phyloP scores from a whole-genome alignment of 1,284 basidiomycete species.

The Pyrrhoderma lamaoense region DNA sequence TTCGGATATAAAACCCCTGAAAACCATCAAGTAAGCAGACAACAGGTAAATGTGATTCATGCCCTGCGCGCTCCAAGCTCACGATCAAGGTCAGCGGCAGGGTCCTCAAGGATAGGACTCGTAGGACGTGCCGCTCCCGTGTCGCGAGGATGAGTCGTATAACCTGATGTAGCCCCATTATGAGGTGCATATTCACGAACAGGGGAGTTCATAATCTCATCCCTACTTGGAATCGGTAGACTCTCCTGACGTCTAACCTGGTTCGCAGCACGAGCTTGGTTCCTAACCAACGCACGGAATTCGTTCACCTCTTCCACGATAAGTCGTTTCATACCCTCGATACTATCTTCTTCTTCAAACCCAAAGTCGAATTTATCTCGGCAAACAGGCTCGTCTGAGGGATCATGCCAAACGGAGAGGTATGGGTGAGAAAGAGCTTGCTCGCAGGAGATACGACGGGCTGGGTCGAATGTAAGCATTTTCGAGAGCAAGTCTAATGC shows the following conservation, averaged over 20 bases:
- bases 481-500: conserved; percentile 90
- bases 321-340: conserved; percentile 94
- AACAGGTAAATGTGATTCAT: not conserved
- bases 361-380: conserved; percentile 92
- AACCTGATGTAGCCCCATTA: conserved; percentile 64
- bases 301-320: conserved; percentile 90
- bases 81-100: conserved; percentile 78
- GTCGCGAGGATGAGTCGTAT: conserved; percentile 33
- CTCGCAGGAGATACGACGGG: conserved; percentile 92
- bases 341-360: conserved; percentile 96
- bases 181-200: conserved; percentile 58
- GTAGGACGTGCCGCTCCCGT: conserved; percentile 35
- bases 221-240: conserved; percentile 68
- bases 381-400: conserved; percentile 83
- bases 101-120: conserved; percentile 73
- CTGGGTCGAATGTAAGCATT: conserved; percentile 94
- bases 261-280: conserved; percentile 61
- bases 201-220: conserved; percentile 73
- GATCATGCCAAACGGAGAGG: conserved; percentile 90
- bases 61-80: conserved; percentile 49
- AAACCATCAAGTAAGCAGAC: not conserved
- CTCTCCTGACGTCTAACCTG: conserved; percentile 70
- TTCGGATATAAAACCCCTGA: too few relatives aligned
- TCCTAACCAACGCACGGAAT: conserved; percentile 84
- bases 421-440: conserved; percentile 95